phyloP scores from a whole-genome alignment of 148 eudicot genomes.

The Spergularia marina region DNA sequence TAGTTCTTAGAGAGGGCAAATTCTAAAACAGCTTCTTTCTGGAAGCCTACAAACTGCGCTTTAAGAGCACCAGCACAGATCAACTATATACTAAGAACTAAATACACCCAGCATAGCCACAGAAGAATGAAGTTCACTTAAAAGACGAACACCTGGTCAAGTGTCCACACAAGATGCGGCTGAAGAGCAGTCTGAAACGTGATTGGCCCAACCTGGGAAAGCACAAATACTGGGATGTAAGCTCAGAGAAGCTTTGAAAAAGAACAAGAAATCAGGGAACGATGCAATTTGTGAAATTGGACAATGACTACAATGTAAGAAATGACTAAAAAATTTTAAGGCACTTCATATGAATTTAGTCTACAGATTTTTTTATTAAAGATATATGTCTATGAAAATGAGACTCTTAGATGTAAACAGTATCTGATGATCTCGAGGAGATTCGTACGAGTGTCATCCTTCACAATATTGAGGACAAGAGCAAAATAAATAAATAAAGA shows the following conservation, averaged over 20 bases:
- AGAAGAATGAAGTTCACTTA: neutral
- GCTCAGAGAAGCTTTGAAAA: neutral
- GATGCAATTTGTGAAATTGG: neutral
- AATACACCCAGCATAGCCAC: neutral
- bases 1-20: neutral
- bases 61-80: too few species aligned
- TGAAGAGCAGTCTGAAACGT: conserved; percentile 72
- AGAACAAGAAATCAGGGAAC: neutral
- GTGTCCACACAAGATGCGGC: conserved; percentile 91
- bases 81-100: neutral
- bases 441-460: neutral
- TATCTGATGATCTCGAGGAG: neutral
- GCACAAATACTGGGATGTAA: conserved; percentile 17
- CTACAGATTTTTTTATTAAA: neutral
- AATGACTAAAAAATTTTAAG: neutral
- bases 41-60: neutral
- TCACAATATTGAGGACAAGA: neutral
- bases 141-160: conserved; percentile 65
- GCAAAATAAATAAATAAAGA: neutral
- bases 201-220: conserved; percentile 69
- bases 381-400: neutral
- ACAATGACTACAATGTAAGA: neutral
- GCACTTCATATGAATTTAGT: neutral
- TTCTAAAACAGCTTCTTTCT: neutral
- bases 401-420: neutral